A percentile compares a stretch with the other conserved stretches of the same genome.
These are phyloP conservation scores for Xerocomellus amylosporus DNA, from an alignment of 768 basidiomycete species.

Conservation along the genomic window DNA sequence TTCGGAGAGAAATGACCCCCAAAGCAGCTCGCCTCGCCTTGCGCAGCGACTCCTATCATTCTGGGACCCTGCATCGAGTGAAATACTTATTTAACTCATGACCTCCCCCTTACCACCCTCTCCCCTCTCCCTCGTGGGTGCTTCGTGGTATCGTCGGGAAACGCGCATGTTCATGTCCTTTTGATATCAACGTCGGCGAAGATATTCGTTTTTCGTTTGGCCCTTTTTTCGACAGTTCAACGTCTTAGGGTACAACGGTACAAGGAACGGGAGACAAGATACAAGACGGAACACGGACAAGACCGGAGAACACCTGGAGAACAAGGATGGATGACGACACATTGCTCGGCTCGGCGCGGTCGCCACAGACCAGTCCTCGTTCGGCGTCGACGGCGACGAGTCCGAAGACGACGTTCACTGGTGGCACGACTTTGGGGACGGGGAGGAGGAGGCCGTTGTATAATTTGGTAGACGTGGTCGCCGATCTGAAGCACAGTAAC, in stretches of 20 bases:
- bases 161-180: neutral
- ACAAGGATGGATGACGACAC: conserved; percentile 28
- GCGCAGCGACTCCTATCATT: neutral
- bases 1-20: neutral
- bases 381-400: conserved; percentile 17
- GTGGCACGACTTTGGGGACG: conserved; percentile 1
- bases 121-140: conserved; percentile 12
- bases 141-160: conserved; percentile 1
- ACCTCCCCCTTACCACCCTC: neutral
- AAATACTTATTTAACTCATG: conserved; percentile 13
- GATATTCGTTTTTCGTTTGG: neutral
- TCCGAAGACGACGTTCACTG: conserved; percentile 6
- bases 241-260: neutral
- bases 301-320: neutral
- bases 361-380: conserved; percentile 21
- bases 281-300: neutral
- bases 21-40: conserved; percentile 22
- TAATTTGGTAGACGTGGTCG: conserved; percentile 43
- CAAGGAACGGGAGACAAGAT: neutral
- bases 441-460: conserved; percentile 37
- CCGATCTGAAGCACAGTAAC: conserved; percentile 41
- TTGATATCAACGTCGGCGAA: conserved; percentile 9
- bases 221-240: neutral
- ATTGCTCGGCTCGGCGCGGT: conserved; percentile 18
- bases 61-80: conserved; percentile 9